Conservation (phyloP, 2,329 filamentous ascomycete genomes). For the Sporothrix schenckii region DNA sequence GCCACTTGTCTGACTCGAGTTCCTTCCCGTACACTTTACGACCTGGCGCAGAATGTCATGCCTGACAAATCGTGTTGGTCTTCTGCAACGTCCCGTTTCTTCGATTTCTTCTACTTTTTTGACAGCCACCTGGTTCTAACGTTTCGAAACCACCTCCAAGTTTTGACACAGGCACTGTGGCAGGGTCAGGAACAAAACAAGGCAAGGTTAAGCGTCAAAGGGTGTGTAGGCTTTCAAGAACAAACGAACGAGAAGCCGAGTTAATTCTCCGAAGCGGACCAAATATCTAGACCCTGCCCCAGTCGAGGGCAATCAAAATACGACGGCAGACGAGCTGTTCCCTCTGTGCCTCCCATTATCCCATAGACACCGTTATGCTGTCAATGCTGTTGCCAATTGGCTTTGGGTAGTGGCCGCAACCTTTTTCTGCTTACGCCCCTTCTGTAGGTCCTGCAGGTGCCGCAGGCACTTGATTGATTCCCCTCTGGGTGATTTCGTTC, state of each 20-base stretch:
- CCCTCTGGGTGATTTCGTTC: not conserved
- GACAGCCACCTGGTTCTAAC: constrained; percentile 10
- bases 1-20: not conserved
- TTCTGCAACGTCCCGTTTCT: not conserved
- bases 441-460: not conserved
- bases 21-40: not conserved
- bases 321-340: not conserved
- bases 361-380: not conserved
- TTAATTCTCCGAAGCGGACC: constrained; percentile 14
- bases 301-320: not conserved
- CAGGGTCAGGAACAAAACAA: not conserved
- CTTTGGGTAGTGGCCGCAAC: not conserved
- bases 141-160: constrained; percentile 20
- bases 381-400: not conserved
- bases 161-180: constrained; percentile 8
- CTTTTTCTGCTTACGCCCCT: not conserved
- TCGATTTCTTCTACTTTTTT: no score
- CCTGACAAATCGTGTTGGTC: constrained; percentile 2
- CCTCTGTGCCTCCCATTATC: not conserved
- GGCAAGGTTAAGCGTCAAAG: not conserved
- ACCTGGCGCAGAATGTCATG: not conserved
- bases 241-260: constrained; percentile 21
- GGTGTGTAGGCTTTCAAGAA: not conserved
- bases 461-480: not conserved
- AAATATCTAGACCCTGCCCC: not conserved